Conservation (phyloP, 1,284 basidiomycete species). For the Heterobasidion parviporum region DNA sequence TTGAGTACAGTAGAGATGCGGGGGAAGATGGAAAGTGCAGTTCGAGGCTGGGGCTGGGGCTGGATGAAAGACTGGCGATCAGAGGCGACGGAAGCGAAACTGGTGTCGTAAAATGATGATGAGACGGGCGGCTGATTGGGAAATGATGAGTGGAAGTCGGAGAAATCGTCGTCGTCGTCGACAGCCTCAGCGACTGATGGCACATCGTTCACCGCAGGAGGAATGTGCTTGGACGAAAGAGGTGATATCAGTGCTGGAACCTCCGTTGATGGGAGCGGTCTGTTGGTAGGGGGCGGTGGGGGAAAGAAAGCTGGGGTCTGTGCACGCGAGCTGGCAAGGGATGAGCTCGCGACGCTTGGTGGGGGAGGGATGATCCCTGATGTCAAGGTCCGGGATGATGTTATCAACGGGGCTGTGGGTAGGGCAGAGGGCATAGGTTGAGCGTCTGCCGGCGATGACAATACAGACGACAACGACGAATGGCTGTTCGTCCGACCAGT, state of each 20-base stretch:
- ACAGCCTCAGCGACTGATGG: neutral
- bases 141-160: slow-evolving; percentile 21
- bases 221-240: neutral
- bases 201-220: neutral
- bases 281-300: neutral
- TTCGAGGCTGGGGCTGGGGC: neutral
- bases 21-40: slow-evolving; percentile 5
- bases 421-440: neutral
- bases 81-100: slow-evolving; percentile 2
- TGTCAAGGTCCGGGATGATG: neutral
- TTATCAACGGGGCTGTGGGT: neutral
- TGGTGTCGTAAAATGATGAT: slow-evolving; percentile 1
- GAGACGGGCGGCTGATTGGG: neutral
- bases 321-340: neutral
- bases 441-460: slow-evolving; percentile 7
- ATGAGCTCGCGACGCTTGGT: neutral
- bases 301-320: neutral
- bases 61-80: neutral
- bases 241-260: neutral
- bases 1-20: neutral
- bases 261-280: neutral
- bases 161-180: slow-evolving; percentile 16
- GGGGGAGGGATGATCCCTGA: neutral
- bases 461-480: slow-evolving; percentile 8
- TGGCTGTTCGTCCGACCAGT: neutral